Evolutionary conservation across 106 monocot species (phyloP).

Genomic region (Dioscorea alata): DNA sequence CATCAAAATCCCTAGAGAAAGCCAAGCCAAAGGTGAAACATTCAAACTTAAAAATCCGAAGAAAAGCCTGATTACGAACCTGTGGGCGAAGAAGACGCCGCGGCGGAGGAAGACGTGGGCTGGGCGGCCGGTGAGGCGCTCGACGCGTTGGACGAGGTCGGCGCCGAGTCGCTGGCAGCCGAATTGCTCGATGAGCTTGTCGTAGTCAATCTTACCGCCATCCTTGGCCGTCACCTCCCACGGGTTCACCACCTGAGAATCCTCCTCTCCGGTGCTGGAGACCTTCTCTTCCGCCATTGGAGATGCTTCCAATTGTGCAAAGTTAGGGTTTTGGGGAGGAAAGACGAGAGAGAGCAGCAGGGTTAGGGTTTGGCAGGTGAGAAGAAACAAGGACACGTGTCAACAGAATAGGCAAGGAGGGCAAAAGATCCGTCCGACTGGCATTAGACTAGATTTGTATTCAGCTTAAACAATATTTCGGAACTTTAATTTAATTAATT

Average conservation of each 20-base stretch:
- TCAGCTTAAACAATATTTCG: too few relatives aligned
- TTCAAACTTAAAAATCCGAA: not conserved
- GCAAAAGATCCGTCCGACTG: too few relatives aligned
- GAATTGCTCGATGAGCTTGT: constrained; percentile 93
- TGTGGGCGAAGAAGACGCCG: constrained; percentile 96
- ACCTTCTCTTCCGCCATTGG: constrained; percentile 12
- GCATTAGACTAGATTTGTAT: too few relatives aligned
- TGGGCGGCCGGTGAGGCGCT: constrained; percentile 68
- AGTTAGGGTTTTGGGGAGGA: too few relatives aligned
- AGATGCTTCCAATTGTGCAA: not conserved
- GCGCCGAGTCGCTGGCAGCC: constrained; percentile 80
- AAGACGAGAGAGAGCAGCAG: too few relatives aligned
- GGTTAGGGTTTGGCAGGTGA: too few relatives aligned
- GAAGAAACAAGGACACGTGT: too few relatives aligned
- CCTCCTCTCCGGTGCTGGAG: constrained; percentile 12
- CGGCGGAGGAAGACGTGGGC: constrained; percentile 94
- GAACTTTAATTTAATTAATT: too few relatives aligned
- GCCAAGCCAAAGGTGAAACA: not conserved
- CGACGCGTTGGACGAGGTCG: constrained; percentile 58
- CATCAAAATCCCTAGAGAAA: constrained; percentile 70
- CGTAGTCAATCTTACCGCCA: constrained; percentile 96
- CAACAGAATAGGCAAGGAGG: too few relatives aligned
- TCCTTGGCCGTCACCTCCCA: constrained; percentile 91
- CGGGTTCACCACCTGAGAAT: constrained; percentile 76
- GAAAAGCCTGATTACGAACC: constrained; percentile 16